Evolutionary conservation across 139 green algal genomes (phyloP).

Genomic region (Edaphochlamys debaryana): DNA sequence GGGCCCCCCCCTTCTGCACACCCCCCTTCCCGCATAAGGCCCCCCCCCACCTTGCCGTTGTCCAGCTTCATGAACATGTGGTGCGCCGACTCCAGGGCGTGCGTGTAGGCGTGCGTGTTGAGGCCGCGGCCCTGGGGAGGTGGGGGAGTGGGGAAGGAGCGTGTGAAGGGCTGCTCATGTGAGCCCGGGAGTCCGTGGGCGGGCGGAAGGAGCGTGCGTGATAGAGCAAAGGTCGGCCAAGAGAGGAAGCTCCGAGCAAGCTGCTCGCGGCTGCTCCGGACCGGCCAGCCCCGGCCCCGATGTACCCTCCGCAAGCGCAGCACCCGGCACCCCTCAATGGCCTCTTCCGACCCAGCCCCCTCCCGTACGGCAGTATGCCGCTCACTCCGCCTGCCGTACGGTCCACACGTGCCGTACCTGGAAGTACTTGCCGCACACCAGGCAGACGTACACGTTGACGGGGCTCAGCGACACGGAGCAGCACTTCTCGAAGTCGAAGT

Average conservation of each 20-base stretch:
- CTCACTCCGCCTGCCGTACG: no score
- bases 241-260: no score
- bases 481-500: slow-evolving; percentile 99
- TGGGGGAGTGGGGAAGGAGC: background rate
- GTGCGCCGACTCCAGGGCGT: slow-evolving; percentile 90
- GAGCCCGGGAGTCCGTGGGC: background rate
- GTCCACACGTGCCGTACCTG: slow-evolving; percentile 78
- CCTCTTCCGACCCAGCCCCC: no score
- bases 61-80: slow-evolving; percentile 98
- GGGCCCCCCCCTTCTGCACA: background rate
- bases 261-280: no score
- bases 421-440: slow-evolving; percentile 99
- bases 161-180: no score
- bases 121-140: slow-evolving; percentile 79
- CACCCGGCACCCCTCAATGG: no score
- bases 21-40: background rate
- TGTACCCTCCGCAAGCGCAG: no score
- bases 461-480: slow-evolving; percentile 92
- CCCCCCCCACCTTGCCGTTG: slow-evolving; percentile 80
- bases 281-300: no score
- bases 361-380: no score
- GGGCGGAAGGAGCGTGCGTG: no score
- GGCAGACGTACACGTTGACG: slow-evolving; percentile 97
- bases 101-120: slow-evolving; percentile 93
- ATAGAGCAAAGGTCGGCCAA: no score